Conservation (phyloP, 164 flowering plant species). For the Sedum album region DNA sequence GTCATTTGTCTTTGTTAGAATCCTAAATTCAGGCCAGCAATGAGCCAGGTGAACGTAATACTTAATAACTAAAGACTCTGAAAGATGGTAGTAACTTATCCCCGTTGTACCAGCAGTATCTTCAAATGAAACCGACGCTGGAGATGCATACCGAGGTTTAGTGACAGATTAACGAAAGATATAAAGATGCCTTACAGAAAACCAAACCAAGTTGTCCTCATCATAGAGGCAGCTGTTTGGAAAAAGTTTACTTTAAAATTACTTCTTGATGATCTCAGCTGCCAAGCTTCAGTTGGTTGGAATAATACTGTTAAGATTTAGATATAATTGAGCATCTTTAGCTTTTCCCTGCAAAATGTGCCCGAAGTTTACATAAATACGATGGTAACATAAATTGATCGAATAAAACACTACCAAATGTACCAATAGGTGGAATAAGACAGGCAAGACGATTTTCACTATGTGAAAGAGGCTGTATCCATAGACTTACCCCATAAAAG, state of each 20-base stretch:
- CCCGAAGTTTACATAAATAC: not conserved
- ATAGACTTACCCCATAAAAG: constrained; percentile 62
- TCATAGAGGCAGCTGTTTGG: not conserved
- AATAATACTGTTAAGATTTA: not conserved
- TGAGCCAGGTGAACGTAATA: constrained; percentile 77
- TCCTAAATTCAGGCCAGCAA: constrained; percentile 83
- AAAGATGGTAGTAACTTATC: too few relatives aligned
- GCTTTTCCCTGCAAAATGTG: constrained; percentile 4
- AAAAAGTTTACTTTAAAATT: not conserved
- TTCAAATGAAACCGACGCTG: too few relatives aligned
- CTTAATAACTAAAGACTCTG: constrained; percentile 39
- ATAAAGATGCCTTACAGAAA: not conserved
- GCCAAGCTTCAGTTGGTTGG: not conserved
- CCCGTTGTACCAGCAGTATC: too few relatives aligned
- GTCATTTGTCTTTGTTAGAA: constrained; percentile 88
- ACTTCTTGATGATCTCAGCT: not conserved
- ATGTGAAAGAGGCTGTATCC: not conserved
- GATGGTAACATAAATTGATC: too few relatives aligned
- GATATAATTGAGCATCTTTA: not conserved
- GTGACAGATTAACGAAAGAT: too few relatives aligned
- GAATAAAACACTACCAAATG: too few relatives aligned
- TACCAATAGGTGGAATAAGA: not conserved
- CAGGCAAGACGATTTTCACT: not conserved
- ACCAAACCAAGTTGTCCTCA: not conserved
- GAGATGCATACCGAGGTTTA: too few relatives aligned